Evolutionary conservation across 176 grass and related monocot genomes (phyloP).

Genomic region (Bolboschoenus planiculmis): DNA sequence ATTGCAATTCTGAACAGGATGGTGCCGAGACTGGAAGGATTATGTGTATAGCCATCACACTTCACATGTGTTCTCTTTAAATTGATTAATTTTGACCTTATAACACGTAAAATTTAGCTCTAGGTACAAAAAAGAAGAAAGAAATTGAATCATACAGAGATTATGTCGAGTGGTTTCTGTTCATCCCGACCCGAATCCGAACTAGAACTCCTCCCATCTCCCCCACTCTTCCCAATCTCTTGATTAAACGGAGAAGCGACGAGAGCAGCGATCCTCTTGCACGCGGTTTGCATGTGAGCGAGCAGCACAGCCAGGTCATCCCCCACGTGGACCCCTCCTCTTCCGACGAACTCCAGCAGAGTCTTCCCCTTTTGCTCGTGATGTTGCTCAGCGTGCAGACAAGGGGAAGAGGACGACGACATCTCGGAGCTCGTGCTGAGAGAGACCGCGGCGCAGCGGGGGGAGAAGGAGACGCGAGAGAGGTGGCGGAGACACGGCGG

Average conservation of each 20-base stretch:
- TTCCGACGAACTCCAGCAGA: constrained; percentile 55
- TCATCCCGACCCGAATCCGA: constrained; percentile 40
- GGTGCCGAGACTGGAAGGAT: not conserved
- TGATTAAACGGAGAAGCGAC: constrained; percentile 56
- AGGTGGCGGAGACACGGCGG: not conserved
- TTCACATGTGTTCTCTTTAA: no score
- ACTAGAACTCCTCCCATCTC: not conserved
- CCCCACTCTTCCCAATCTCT: constrained; percentile 19
- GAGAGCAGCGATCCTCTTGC: constrained; percentile 77
- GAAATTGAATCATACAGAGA: constrained; percentile 38
- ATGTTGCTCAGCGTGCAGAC: not conserved
- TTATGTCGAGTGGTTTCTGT: constrained; percentile 80
- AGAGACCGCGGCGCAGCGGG: not conserved
- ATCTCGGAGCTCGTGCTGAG: constrained; percentile 21
- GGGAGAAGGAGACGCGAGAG: not conserved
- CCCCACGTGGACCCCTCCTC: constrained; percentile 14
- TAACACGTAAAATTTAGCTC: not conserved
- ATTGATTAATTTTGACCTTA: not conserved
- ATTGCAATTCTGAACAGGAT: not conserved
- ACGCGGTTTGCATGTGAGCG: constrained; percentile 69
- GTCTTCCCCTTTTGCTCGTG: constrained; percentile 22
- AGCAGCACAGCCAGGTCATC: constrained; percentile 64
- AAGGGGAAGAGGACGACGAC: constrained; percentile 13
- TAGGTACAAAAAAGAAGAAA: not conserved
- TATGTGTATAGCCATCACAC: not conserved